phyloP scores from a whole-genome alignment of 2,329 filamentous ascomycete species.

The Alternaria incomplexa region DNA sequence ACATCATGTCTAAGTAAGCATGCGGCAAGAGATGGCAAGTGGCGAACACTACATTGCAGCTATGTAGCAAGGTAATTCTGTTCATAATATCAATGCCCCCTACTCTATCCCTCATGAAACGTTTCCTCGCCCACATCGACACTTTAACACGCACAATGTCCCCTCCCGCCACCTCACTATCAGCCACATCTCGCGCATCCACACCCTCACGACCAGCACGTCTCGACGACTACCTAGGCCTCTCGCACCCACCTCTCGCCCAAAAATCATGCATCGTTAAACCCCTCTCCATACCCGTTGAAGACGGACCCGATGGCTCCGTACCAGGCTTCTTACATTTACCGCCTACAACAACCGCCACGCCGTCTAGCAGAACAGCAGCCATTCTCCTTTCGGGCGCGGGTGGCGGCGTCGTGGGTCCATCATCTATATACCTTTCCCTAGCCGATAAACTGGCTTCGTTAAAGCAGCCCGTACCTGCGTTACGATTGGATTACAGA shows the following conservation, averaged over 20 bases:
- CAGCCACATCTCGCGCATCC: background rate
- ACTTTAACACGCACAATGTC: background rate
- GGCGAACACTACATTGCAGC: background rate
- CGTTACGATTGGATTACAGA: background rate
- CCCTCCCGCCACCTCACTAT: background rate
- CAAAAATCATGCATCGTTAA: background rate
- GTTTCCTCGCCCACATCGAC: background rate
- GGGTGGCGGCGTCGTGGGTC: background rate
- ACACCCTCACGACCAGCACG: background rate
- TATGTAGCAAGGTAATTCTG: background rate
- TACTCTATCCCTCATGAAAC: background rate
- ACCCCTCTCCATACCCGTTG: background rate
- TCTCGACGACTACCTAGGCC: background rate
- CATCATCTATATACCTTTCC: conserved; percentile 1
- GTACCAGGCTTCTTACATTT: conserved; percentile 1
- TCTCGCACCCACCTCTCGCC: background rate
- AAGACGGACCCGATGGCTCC: background rate
- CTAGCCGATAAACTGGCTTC: background rate
- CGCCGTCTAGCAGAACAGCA: background rate
- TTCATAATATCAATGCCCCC: background rate
- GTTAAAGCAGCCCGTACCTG: background rate
- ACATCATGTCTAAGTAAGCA: background rate
- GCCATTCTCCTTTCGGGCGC: conserved; percentile 1
- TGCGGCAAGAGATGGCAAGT: background rate
- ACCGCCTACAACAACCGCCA: background rate